phyloP scores from a whole-genome alignment of 371 early-diverging fungal species.

The Circinella minor region DNA sequence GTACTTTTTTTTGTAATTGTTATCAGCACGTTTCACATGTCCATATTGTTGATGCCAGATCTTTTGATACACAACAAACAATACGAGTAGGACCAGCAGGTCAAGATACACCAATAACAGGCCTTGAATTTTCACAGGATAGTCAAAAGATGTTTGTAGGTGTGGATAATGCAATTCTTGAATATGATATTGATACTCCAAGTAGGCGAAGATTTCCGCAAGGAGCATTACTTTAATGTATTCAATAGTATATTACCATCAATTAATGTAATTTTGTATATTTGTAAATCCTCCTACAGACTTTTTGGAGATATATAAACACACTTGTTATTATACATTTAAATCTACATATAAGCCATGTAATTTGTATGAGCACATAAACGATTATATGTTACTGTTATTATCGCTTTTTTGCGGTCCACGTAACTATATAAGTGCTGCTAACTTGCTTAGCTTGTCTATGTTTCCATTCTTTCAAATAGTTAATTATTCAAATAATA shows the following conservation, averaged over 20 bases:
- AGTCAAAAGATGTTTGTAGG: slow-evolving; percentile 82
- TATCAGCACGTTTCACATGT: slow-evolving; percentile 83
- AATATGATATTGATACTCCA: slow-evolving; percentile 61
- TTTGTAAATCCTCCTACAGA: no score
- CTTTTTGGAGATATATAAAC: no score
- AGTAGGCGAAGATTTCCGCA: slow-evolving; percentile 62
- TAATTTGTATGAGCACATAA: background rate
- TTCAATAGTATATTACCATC: no score
- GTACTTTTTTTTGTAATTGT: background rate
- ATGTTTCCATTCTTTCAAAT: slow-evolving; percentile 17
- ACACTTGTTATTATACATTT: no score
- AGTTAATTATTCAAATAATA: slow-evolving; percentile 32
- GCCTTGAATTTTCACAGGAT: slow-evolving; percentile 79
- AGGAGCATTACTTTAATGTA: slow-evolving; percentile 48
- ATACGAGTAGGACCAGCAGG: slow-evolving; percentile 57
- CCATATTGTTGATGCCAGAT: slow-evolving; percentile 85
- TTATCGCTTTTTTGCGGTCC: no score
- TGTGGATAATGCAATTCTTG: slow-evolving; percentile 57
- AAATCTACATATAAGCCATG: background rate
- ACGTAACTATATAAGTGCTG: slow-evolving; percentile 3
- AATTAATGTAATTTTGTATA: background rate
- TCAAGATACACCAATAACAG: slow-evolving; percentile 81
- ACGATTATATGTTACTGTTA: background rate
- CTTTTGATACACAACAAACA: slow-evolving; percentile 75
- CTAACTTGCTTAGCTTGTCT: slow-evolving; percentile 12